These are phyloP conservation scores for Heterobasidion irregulare DNA, from an alignment of 1,284 basidiomycete genomes.

Conservation along the genomic window DNA sequence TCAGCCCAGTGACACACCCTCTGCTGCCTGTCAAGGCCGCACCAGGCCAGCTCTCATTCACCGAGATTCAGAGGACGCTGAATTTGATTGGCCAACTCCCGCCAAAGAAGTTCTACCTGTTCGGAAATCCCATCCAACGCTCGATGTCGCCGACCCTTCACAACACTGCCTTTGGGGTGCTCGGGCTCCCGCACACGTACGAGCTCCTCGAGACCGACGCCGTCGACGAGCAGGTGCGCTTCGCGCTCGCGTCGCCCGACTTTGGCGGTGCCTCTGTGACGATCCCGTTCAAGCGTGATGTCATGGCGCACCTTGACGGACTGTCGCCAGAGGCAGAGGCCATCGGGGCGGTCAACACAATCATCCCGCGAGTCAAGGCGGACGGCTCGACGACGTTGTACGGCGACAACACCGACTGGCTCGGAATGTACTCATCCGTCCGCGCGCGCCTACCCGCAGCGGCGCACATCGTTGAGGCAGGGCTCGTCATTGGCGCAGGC, in stretches of 20 bases:
- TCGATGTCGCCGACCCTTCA: constrained; percentile 93
- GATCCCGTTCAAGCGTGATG: constrained; percentile 86
- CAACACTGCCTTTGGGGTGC: constrained; percentile 77
- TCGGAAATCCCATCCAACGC: constrained; percentile 84
- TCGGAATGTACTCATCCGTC: constrained; percentile 68
- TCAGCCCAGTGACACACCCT: constrained; percentile 89
- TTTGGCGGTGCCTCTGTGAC: constrained; percentile 98
- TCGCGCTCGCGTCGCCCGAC: constrained; percentile 53
- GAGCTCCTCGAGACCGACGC: constrained; percentile 66
- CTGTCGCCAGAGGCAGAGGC: constrained; percentile 73
- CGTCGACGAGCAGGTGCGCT: constrained; percentile 60
- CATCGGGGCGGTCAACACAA: constrained; percentile 92
- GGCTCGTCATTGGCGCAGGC: constrained; percentile 85
- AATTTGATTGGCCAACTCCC: constrained; percentile 77
- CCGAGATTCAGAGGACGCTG: constrained; percentile 77
- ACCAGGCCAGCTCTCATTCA: constrained; percentile 88
- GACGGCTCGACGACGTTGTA: constrained; percentile 48
- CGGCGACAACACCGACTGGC: constrained; percentile 94
- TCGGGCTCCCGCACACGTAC: constrained; percentile 84
- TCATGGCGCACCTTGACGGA: constrained; percentile 73
- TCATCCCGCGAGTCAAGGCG: constrained; percentile 46
- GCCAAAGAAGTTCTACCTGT: constrained; percentile 71
- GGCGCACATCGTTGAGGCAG: constrained; percentile 34
- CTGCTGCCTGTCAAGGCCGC: constrained; percentile 80
- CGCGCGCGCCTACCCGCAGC: constrained; percentile 28